These are phyloP conservation scores for Penicillium coffeae DNA, from an alignment of 495 filamentous ascomycete species.

Conservation along the genomic window DNA sequence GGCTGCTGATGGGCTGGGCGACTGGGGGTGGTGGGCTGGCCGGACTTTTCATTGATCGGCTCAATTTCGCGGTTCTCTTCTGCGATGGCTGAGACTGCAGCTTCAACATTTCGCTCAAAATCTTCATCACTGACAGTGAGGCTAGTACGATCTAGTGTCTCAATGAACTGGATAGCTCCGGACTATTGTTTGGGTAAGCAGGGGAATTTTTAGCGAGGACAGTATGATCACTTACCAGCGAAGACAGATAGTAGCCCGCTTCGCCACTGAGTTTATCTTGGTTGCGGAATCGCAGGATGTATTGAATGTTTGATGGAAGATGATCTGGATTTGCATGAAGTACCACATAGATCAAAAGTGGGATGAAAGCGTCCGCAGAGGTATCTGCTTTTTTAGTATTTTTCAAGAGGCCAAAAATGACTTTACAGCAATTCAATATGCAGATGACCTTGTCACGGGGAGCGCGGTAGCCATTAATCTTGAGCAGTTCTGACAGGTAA, in stretches of 20 bases:
- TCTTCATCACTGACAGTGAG: conserved; percentile 92
- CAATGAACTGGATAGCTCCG: conserved; percentile 95
- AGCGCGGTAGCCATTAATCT: conserved; percentile 93
- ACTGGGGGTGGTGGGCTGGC: conserved; percentile 5
- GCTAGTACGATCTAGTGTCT: conserved; percentile 89
- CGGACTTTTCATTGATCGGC: conserved; percentile 56
- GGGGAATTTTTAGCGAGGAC: not conserved
- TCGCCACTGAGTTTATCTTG: conserved; percentile 96
- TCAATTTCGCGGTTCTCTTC: conserved; percentile 68
- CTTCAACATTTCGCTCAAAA: conserved; percentile 92
- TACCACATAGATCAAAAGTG: conserved; percentile 92
- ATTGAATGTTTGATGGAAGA: conserved; percentile 95
- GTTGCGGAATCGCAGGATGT: conserved; percentile 93
- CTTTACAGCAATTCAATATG: conserved; percentile 97
- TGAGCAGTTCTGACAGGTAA: conserved; percentile 87
- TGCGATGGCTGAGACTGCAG: conserved; percentile 92
- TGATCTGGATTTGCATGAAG: conserved; percentile 92
- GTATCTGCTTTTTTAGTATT: conserved; percentile 84
- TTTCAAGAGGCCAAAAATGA: conserved; percentile 94
- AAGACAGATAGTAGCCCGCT: conserved; percentile 96
- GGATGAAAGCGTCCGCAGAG: conserved; percentile 94
- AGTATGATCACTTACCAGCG: conserved; percentile 57
- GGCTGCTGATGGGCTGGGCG: conserved; percentile 40
- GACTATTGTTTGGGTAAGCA: conserved; percentile 51
- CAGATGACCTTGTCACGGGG: conserved; percentile 98